Conservation (phyloP, 2,329 filamentous ascomycete species). For the Alternaria sp. region DNA sequence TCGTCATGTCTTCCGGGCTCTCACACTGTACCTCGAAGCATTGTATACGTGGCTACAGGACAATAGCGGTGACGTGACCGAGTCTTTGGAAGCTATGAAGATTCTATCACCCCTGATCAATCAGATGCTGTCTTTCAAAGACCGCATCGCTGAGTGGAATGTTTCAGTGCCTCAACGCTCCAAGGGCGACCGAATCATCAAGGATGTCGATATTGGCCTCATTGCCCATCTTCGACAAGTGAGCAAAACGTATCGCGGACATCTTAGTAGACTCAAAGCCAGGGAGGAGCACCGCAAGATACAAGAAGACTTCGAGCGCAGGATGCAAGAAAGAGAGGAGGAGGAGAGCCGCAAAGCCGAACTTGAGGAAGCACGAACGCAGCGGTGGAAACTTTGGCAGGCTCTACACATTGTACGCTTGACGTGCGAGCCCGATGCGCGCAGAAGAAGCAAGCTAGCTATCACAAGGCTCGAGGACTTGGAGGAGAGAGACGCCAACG, state of each 20-base stretch:
- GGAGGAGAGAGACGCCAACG: conserved; percentile 49
- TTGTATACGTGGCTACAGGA: conserved; percentile 24
- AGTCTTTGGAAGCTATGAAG: conserved; percentile 21
- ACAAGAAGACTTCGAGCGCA: conserved; percentile 4
- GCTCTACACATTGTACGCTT: conserved; percentile 36
- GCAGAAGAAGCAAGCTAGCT: conserved; percentile 11
- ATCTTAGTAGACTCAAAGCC: conserved; percentile 11
- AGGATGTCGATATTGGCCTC: conserved; percentile 27
- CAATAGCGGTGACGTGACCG: not conserved
- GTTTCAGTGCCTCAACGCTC: conserved; percentile 18
- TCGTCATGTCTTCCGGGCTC: conserved; percentile 30
- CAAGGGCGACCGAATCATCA: conserved; percentile 30
- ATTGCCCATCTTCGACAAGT: conserved; percentile 35
- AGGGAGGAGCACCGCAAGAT: conserved; percentile 9
- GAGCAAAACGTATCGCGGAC: not conserved
- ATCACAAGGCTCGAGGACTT: conserved; percentile 19
- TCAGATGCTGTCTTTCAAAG: conserved; percentile 33
- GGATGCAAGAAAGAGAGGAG: conserved; percentile 7
- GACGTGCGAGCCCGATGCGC: conserved; percentile 29
- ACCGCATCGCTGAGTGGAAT: conserved; percentile 29
- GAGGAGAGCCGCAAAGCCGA: conserved; percentile 6
- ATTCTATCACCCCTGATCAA: conserved; percentile 22
- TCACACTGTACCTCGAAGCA: conserved; percentile 21
- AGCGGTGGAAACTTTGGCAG: conserved; percentile 36
- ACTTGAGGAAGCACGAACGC: not conserved